These are phyloP conservation scores for Myochromella boudieri DNA, from an alignment of 768 basidiomycete genomes.

Conservation along the genomic window DNA sequence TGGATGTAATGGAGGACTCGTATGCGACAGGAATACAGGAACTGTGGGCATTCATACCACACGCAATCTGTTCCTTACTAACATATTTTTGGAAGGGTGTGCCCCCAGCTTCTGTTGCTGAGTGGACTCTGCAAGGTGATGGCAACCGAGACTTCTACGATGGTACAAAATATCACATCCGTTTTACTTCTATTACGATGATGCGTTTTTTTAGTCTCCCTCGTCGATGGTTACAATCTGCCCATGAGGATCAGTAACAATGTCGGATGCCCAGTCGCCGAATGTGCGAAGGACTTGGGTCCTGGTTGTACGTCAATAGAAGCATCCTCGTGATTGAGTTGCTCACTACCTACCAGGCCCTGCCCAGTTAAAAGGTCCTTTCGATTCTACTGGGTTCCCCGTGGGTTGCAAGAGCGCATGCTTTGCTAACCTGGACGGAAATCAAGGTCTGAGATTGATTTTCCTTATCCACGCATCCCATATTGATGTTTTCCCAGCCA, in stretches of 20 bases:
- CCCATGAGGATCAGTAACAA: neutral
- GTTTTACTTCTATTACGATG: neutral
- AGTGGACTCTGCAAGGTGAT: neutral
- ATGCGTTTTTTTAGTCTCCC: neutral
- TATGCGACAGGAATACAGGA: conserved; percentile 51
- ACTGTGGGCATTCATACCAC: conserved; percentile 32
- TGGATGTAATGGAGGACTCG: conserved; percentile 68
- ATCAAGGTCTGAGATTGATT: conserved; percentile 17
- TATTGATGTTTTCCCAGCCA: conserved; percentile 8
- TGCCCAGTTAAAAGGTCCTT: conserved; percentile 43
- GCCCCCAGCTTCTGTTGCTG: conserved; percentile 60
- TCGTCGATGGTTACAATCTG: neutral
- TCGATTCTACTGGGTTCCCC: conserved; percentile 42
- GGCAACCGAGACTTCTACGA: neutral
- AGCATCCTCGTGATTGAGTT: neutral
- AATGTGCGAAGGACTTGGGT: conserved; percentile 55
- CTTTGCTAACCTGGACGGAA: conserved; percentile 30
- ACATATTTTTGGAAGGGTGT: conserved; percentile 43
- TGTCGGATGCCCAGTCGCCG: conserved; percentile 22
- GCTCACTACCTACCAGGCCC: conserved; percentile 31
- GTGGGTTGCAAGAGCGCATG: conserved; percentile 59
- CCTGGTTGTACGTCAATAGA: conserved; percentile 45
- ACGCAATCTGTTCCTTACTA: neutral
- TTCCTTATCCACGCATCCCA: neutral
- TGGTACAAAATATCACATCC: too few species aligned